phyloP scores from a whole-genome alignment of 2,329 filamentous ascomycete genomes.

The Blumeria graminis region DNA sequence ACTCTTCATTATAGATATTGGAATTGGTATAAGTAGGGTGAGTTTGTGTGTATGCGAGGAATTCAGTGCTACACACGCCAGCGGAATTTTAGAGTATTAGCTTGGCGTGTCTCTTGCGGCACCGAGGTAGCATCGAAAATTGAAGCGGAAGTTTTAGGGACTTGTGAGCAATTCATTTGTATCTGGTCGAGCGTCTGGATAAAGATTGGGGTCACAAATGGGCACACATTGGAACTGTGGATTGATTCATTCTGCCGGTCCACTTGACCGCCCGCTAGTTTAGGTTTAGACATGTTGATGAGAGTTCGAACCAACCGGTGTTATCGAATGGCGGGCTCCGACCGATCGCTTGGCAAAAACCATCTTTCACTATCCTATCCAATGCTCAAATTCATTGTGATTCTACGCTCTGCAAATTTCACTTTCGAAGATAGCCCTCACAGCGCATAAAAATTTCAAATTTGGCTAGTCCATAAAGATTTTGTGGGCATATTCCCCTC shows the following conservation, averaged over 20 bases:
- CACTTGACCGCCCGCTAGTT: neutral
- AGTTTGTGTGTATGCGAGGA: neutral
- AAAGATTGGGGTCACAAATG: neutral
- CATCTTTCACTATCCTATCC: too few relatives aligned
- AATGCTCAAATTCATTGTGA: too few relatives aligned
- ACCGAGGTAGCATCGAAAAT: conserved; percentile 8
- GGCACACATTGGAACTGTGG: neutral
- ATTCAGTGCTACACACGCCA: neutral
- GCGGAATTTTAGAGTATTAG: neutral
- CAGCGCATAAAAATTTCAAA: too few relatives aligned
- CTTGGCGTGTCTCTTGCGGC: conserved; percentile 2
- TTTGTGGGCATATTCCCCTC: too few relatives aligned
- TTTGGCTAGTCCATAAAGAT: too few relatives aligned
- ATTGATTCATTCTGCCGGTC: neutral
- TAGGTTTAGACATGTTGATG: neutral
- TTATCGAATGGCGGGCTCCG: too few relatives aligned
- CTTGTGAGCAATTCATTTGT: neutral
- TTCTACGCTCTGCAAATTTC: too few relatives aligned
- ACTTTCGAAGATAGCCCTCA: too few relatives aligned
- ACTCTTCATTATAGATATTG: conserved; percentile 15
- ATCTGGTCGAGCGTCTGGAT: neutral
- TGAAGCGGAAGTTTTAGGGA: neutral
- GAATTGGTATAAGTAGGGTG: conserved; percentile 4
- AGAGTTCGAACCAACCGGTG: too few relatives aligned
- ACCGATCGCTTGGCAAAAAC: too few relatives aligned